Base-by-base conservation (phyloP, 768 basidiomycete genomes). In the Trametes meyenii region DNA sequence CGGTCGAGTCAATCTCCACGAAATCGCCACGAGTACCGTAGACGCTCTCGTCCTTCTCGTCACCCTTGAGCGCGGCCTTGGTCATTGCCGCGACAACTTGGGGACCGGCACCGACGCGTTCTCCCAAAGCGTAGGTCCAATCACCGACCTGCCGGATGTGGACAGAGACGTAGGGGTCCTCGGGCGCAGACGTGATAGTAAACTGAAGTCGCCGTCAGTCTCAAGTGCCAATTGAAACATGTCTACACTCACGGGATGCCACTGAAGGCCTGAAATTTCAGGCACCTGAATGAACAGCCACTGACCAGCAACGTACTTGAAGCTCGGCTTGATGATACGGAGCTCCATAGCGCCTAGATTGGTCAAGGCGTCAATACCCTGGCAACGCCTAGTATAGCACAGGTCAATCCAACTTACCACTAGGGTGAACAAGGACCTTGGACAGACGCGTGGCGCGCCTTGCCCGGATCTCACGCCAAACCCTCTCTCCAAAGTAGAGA, bases 71-170 rank as follows among this genome's bases (percentile, higher is more conserved):
- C 8, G 89, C 92, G 26, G 85, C 85, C 64, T 83, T 79, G 40
- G 92, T 93, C 83, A 93, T 88, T 24, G 85, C 76, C 61, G 87
- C 88, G 29, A 94, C 89, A 44, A 89, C 85, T 33, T 83, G 79
- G 19, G 89, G 89, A 46, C 89, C 89, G 55, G 85, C 90, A 43
- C 94, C 94, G 26, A 98, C 85, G 67, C 90, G 88, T 54, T 90
- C 88, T 29, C 93, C 96, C 29, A 98, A 86, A 21, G 82, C 87
- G 43, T 83, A 83, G 3, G 94, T 94, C 78, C 84, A 94, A 74
- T 95, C 92, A 62, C 94, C 94, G 48, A 92, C 94, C 79, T 96
- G 94, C 72, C 94, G 91, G 69, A 98, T 89, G 73, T 97, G 95
- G 54, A 96, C 74, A 24, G 92, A 94, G 46, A 97, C 84, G 72